Evolutionary conservation across 2,329 filamentous ascomycete species (phyloP), one percentile per base, ranked within the genome.

Genomic region (Penicillium vulpinum): DNA sequence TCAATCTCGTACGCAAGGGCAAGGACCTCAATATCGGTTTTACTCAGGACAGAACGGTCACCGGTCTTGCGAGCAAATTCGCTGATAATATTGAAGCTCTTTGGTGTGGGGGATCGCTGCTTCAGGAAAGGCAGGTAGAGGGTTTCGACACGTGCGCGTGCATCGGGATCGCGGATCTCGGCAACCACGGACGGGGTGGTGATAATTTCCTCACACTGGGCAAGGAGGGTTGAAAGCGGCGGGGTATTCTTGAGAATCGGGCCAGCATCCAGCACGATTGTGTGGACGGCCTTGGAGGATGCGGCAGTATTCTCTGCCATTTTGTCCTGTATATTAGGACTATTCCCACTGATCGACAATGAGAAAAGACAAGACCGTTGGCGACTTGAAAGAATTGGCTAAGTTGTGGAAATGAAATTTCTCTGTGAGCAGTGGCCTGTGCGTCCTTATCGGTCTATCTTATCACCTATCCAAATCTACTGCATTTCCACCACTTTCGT

Each of bases 1-100:
- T 97, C 93, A n/a, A 97, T 73, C 73, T 99, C 94, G 73, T 97
- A 97, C 1, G 91, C 89, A 54, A 99, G 79, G 9, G 93, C 94
- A 69, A 97, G 80, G 39, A 99, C 83, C 65, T 95, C 89, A 59
- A 97, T 80, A 85, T 99, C 94, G 1, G 92, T 89, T 70, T 84
- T 86, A 76, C 92, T 97, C 57, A 99, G 79, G 0, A 97, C 93
- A 11, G 89, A 85, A 60, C 92, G 82, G 73, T 99, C 94, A 54
- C 94, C 94, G 0, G 94, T 97, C 72, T 87, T 89, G 53, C 90
- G 85, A 43, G 94, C 90, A 78, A 97, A 97, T 56, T 90, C 89
- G 47, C 85, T 86, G 4, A 97, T 84, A 58, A 93, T 83, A 68
- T 88, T 88, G 62, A 97, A 77, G 65, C 91, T 97, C 46, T 87